Base-by-base conservation (phyloP, 1,139 yeast genomes). In the Nematodospora anomalae region DNA sequence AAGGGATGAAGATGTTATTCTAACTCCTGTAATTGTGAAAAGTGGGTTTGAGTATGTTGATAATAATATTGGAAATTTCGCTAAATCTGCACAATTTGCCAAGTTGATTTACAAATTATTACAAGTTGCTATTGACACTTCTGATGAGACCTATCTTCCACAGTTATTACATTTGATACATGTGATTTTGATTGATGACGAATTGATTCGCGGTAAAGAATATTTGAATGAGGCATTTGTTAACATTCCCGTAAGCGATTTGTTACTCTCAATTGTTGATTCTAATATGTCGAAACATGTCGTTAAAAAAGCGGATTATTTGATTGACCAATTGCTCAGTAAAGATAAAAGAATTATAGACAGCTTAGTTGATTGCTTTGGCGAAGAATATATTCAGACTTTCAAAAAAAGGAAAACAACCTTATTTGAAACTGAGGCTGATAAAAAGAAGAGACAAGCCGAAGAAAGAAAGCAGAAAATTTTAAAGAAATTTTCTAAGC, bases 141-240 rank as follows among this genome's bases (percentile, higher is more conserved):
- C 71, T n/a, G 74, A 75, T 37, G 79, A 76, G 33, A 62, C 76
- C 0, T 81, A 64, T 48, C 57, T 82, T 31, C 75, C 79, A 10
- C 80, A 77, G 34, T 52, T 80, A n/a, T 65, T 84, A 30, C 92
- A 83, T 50, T 65, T 83, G 39, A 45, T 83, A 2, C 88, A 83
- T 60, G 90, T 84, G 3, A 65, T 80, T 4, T 53, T 83, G 18
- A 43, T 71, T 14, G 88, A 83, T 53, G 77, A 76, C 42, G 80
- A 74, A 42, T 40, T 52, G 2, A 45, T 67, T 2, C 55, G 66
- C 44, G 79, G 79, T 0, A 44, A 55, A 7, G 47, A 51, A 3
- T 56, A 57, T 40, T 58, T 76, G 13, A 66, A 76, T 30, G 65
- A 67, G 13, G 52, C 63, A n/a, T 79, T 76, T 44, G 57, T 78